phyloP scores from a whole-genome alignment of 1,284 basidiomycete genomes.

The Moesziomyces globuligerus region DNA sequence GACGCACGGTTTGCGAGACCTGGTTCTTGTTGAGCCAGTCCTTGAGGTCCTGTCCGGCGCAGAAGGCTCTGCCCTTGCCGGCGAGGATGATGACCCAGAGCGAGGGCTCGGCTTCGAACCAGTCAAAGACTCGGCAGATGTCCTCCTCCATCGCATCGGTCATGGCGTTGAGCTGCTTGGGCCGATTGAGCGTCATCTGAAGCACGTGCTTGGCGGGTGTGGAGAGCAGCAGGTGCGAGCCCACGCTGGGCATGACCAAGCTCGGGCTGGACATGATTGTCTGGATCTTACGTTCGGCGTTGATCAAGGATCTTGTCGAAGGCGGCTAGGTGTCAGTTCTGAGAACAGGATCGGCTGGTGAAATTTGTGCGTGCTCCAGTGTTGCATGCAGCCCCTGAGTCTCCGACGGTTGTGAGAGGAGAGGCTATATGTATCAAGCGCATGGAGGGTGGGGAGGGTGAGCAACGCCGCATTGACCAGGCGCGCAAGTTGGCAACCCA shows the following conservation, averaged over 20 bases:
- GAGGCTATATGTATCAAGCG: background rate
- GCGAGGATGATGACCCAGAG: conserved; percentile 83
- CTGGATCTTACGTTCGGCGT: background rate
- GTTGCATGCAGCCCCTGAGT: no score
- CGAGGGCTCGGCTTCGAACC: conserved; percentile 79
- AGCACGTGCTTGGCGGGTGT: conserved; percentile 69
- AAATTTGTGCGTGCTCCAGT: no score
- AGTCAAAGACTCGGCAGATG: conserved; percentile 74
- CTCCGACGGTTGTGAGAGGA: background rate
- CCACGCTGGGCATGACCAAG: conserved; percentile 47
- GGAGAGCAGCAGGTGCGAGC: conserved; percentile 52
- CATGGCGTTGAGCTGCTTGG: conserved; percentile 79
- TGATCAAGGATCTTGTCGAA: no score
- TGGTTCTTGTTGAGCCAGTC: conserved; percentile 47
- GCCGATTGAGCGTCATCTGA: conserved; percentile 79
- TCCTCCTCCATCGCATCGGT: conserved; percentile 72
- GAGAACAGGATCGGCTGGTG: no score
- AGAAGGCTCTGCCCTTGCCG: conserved; percentile 80
- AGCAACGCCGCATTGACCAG: conserved; percentile 3
- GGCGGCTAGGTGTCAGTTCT: no score
- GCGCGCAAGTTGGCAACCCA: conserved; percentile 1
- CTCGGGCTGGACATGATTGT: conserved; percentile 20
- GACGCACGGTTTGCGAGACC: conserved; percentile 18
- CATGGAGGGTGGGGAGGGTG: background rate
- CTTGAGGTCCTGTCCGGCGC: conserved; percentile 71